Base-by-base conservation (phyloP, 1,284 basidiomycete species). In the Malassezia sp. region DNA sequence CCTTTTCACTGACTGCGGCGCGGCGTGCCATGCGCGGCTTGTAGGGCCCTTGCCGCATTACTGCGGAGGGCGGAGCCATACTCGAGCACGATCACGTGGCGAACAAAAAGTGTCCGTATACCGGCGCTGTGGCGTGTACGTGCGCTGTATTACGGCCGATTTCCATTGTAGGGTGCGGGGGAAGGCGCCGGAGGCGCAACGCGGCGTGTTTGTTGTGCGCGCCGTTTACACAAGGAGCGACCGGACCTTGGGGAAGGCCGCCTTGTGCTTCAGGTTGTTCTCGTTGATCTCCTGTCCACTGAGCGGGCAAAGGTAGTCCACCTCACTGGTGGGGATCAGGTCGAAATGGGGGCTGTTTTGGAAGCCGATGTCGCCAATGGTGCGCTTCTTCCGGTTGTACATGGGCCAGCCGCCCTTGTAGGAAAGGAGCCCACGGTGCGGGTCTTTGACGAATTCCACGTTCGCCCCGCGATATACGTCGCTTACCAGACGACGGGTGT, bases 381-480 rank as follows among this genome's bases (percentile, higher is more conserved):
- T 38, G 1, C 7, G 15, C 18, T 26, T 30, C 12, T 20, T 20
- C 8, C 27, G 37, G 2, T 20, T 21, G 23, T 45, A 50, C 12
- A 11, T 4, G 2, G 48, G 42, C 48, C 48, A 50, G 17, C 42
- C 42, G 9, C 40, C 41, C 2, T 31, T 23, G 36, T 45, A 50
- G 38, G 30, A 18, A 27, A 20, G 21, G 30, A 50, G 27, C n/a
- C 48, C 48, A 8, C 40, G 35, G 12, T 40, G 20, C 4, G 48
- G 48, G 48, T 50, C 48, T 10, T 37, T 39, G 23, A 50, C 48
- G 27, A 50, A 50, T 17, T 32, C 21, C 8, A 50, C 37, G 17
- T 26, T 43, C 7, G 42, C 42, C 22, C 33, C 48, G 17, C 41
- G 37, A 34, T 50, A 50, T 20, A 40, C 5, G 4, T 40, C 10